These are phyloP conservation scores for Prinsepia uniflora DNA, from an alignment of 306 rosid species.

Conservation along the genomic window DNA sequence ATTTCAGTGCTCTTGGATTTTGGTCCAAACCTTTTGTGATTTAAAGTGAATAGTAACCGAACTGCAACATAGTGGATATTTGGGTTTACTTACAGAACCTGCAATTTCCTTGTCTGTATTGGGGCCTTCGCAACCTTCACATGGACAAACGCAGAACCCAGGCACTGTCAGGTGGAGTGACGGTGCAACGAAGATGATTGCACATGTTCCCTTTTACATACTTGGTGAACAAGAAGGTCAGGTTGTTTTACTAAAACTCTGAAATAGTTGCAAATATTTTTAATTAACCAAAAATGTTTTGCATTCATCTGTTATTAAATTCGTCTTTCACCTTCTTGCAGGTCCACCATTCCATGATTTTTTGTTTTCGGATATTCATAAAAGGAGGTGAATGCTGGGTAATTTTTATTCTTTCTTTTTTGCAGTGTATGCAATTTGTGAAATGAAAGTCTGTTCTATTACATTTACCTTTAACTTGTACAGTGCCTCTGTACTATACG, in stretches of 20 bases:
- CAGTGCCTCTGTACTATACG: background rate
- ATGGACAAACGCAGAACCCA: slow-evolving; percentile 47
- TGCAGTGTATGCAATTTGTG: background rate
- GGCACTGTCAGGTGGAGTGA: slow-evolving; percentile 86
- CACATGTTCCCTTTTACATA: slow-evolving; percentile 88
- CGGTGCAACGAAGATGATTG: slow-evolving; percentile 77
- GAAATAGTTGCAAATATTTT: background rate
- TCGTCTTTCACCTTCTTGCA: slow-evolving; percentile 35
- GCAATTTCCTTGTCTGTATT: slow-evolving; percentile 78
- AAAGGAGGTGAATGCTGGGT: slow-evolving; percentile 39
- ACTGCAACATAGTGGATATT: slow-evolving; percentile 1
- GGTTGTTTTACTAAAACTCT: background rate
- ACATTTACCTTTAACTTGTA: background rate
- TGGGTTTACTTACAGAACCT: slow-evolving; percentile 87
- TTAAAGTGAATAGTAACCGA: background rate
- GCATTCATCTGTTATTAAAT: slow-evolving; percentile 10
- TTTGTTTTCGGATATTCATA: slow-evolving; percentile 68
- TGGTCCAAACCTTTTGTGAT: background rate
- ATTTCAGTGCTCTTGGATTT: background rate
- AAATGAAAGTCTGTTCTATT: background rate
- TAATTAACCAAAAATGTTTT: background rate
- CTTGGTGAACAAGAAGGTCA: slow-evolving; percentile 80
- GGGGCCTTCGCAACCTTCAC: slow-evolving; percentile 73
- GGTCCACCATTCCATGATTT: slow-evolving; percentile 92
- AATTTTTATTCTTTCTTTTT: background rate